Evolutionary conservation across 2,329 filamentous ascomycete species (phyloP).

Genomic region (Fusarium nanum): DNA sequence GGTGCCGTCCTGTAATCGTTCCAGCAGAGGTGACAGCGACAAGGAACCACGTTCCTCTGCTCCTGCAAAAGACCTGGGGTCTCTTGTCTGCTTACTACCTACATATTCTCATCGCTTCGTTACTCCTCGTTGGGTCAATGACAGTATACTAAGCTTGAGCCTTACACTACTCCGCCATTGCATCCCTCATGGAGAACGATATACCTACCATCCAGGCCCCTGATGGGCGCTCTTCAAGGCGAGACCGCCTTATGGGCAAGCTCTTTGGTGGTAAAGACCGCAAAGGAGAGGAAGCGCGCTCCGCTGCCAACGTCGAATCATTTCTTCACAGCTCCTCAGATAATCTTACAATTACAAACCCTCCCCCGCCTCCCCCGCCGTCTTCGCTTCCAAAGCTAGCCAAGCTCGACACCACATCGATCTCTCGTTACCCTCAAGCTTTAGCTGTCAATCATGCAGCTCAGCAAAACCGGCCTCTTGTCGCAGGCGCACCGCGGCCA

Average conservation of each 20-base stretch:
- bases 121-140: constrained; percentile 46
- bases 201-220: constrained; percentile 52
- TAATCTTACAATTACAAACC: constrained; percentile 64
- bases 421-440: constrained; percentile 67
- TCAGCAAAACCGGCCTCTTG: constrained; percentile 59
- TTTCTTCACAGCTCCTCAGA: constrained; percentile 69
- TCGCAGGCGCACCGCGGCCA: constrained; percentile 51
- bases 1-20: constrained; percentile 38
- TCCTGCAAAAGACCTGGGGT: constrained; percentile 26
- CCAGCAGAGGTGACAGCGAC: constrained; percentile 31
- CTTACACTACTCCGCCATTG: constrained; percentile 34
- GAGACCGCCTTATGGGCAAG: constrained; percentile 72
- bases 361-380: constrained; percentile 58
- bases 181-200: constrained; percentile 59
- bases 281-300: constrained; percentile 52
- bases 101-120: constrained; percentile 20
- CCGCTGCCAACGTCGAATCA: constrained; percentile 64
- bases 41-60: constrained; percentile 26
- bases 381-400: constrained; percentile 62
- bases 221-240: constrained; percentile 58
- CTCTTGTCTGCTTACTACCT: constrained; percentile 30
- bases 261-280: constrained; percentile 64
- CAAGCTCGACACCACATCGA: constrained; percentile 66
- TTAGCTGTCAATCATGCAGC: constrained; percentile 57
- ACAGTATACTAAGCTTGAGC: constrained; percentile 42